Base-by-base conservation (phyloP, 2,329 filamentous ascomycete genomes). In the Alternaria burnsii region DNA sequence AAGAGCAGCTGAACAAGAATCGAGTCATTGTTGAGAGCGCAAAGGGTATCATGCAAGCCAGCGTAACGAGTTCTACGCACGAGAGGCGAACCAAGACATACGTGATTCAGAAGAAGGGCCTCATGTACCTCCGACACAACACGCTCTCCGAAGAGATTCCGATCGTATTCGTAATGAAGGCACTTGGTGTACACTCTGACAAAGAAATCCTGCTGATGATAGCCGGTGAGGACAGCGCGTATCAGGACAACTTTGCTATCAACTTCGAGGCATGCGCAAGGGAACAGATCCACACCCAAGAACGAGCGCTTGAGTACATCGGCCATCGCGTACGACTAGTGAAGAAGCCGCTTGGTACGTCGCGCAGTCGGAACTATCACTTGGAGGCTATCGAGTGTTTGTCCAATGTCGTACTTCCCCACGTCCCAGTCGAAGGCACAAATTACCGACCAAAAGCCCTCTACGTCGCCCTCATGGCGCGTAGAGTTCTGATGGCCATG, bases 1-100 rank as follows among this genome's bases (percentile, higher is more conserved):
- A 99, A 79, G 96, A 99, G 76, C 95, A 99, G 81, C 83, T 99
- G 76, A 99, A 95, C 86, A 99, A 99, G 86, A 99, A 99, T 80
- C 89, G 95, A 82, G 92, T 99, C 73, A 97, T 99, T 76, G 94
- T 99, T 16, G 96, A 99, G 80, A 90, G 92, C 56, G 97, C 97
- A 82, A 98, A 97, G 80, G 91, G 91, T 61, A 89, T 97, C 66
- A 94, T 98, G 58, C 92, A 94, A 69, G 95, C 96, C 38, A 98
- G 95, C 1, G 95, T 98, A 30, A 99, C 74, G 14, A 78, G 94
- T 87, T 97, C 95, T 30, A 98, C 96, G 1, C 93, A 97, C 79
- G 95, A 98, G 78, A 88, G 96, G 71, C 97, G 98, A 79, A 97
- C 95, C 11, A 99, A 99, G 82, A 97, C 93, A 56, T 97, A 98